Percentiles rank a stretch among this genome's conserved stretches.
These are phyloP conservation scores for Phoenix roebelenii DNA, from an alignment of 176 grass and related monocot genomes.

Conservation along the genomic window DNA sequence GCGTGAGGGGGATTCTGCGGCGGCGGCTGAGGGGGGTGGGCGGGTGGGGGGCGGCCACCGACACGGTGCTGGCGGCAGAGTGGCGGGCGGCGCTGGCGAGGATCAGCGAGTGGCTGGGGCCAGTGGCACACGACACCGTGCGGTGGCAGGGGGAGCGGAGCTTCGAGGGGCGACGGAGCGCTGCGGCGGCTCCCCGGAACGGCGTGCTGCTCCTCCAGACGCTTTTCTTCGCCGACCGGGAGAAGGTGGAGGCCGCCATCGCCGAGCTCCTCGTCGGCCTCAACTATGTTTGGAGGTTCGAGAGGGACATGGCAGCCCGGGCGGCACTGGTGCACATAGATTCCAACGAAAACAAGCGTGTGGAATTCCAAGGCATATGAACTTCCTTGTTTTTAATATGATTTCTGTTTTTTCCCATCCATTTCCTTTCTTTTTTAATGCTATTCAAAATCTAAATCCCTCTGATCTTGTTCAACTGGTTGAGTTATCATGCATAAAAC, in stretches of 20 bases:
- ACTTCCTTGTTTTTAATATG: not conserved
- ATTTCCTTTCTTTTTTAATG: too few species aligned
- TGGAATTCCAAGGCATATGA: slow-evolving; percentile 2
- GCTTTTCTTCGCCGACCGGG: slow-evolving; percentile 52
- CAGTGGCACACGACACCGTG: slow-evolving; percentile 77
- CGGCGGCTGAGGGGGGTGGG: slow-evolving; percentile 34
- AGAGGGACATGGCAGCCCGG: slow-evolving; percentile 59
- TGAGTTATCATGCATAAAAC: too few species aligned
- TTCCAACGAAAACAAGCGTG: slow-evolving; percentile 16
- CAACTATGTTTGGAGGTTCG: slow-evolving; percentile 79
- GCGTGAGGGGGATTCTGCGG: slow-evolving; percentile 51
- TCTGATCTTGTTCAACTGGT: too few species aligned
- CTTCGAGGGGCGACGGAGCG: slow-evolving; percentile 32
- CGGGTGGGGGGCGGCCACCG: slow-evolving; percentile 14
- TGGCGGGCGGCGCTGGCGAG: slow-evolving; percentile 58
- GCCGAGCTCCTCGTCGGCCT: slow-evolving; percentile 72
- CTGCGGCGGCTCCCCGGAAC: not conserved
- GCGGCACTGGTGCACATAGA: slow-evolving; percentile 21
- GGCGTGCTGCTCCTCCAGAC: slow-evolving; percentile 72
- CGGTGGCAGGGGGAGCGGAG: slow-evolving; percentile 77
- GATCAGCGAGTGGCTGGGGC: slow-evolving; percentile 66
- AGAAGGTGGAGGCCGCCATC: slow-evolving; percentile 66
- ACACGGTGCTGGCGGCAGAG: slow-evolving; percentile 39
- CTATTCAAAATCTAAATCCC: too few species aligned
- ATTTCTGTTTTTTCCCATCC: not conserved